Conservation (phyloP, 208 protist species). For the Herpetomonas samuelpessoai region DNA sequence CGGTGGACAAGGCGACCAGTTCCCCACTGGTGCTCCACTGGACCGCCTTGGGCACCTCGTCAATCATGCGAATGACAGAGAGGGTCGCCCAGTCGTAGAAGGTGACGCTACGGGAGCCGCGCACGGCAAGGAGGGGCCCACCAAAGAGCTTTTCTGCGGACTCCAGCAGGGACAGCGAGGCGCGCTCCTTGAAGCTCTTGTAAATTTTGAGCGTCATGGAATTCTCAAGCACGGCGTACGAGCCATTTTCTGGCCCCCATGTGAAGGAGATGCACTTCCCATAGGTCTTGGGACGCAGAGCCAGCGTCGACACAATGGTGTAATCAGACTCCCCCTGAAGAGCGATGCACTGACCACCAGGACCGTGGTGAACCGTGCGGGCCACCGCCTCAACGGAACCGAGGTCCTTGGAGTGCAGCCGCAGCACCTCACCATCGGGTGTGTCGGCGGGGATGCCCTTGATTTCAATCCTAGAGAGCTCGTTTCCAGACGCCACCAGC, state of each 20-base stretch:
- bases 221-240: constrained; percentile 94
- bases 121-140: constrained; percentile 91
- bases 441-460: constrained; percentile 64
- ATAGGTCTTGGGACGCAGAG: constrained; percentile 95
- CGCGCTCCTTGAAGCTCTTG: constrained; percentile 96
- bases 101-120: constrained; percentile 59
- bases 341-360: constrained; percentile 95
- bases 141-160: constrained; percentile 78
- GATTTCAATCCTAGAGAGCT: constrained; percentile 91
- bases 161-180: constrained; percentile 64
- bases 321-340: constrained; percentile 97
- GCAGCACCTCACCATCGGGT: constrained; percentile 68
- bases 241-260: constrained; percentile 88
- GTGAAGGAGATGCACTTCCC: constrained; percentile 96
- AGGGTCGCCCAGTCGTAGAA: constrained; percentile 98
- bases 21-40: constrained; percentile 93
- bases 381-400: constrained; percentile 95
- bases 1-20: constrained; percentile 85
- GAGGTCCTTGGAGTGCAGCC: constrained; percentile 92
- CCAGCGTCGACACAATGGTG: constrained; percentile 97
- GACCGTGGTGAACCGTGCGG: constrained; percentile 89
- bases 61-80: constrained; percentile 93
- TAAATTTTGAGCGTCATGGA: constrained; percentile 92
- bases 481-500: constrained; percentile 93
- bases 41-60: constrained; percentile 88